A percentile compares a stretch with the other conserved stretches of the same genome.
These are phyloP conservation scores for Hanseniaspora thailandica DNA, from an alignment of 805 yeast species.

Conservation along the genomic window DNA sequence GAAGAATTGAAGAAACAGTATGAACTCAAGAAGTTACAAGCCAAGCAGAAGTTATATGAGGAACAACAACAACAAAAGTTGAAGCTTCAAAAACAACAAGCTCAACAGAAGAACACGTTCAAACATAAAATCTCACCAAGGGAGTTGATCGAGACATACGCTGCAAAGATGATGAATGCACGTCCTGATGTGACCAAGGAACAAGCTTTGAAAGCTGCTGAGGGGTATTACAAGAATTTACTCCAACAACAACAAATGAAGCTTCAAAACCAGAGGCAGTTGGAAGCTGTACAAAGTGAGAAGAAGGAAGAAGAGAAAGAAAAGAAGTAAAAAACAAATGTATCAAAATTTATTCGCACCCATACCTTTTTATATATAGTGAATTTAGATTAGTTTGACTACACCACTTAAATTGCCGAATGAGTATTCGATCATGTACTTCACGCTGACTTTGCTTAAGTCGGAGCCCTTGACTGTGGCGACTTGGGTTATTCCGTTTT, in stretches of 20 bases:
- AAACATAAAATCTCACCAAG: slow-evolving; percentile 15
- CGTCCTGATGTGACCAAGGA: slow-evolving; percentile 27
- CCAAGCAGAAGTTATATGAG: slow-evolving; percentile 16
- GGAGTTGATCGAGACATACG: slow-evolving; percentile 26
- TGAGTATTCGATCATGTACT: slow-evolving; percentile 7
- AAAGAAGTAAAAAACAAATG: not conserved
- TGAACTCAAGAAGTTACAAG: slow-evolving; percentile 17
- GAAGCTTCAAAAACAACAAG: not conserved
- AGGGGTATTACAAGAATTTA: slow-evolving; percentile 23
- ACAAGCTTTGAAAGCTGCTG: slow-evolving; percentile 28
- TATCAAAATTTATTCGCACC: not conserved
- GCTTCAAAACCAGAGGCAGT: not conserved
- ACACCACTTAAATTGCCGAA: slow-evolving; percentile 2
- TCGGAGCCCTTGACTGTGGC: not conserved
- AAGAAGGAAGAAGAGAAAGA: not conserved
- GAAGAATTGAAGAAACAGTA: slow-evolving; percentile 57
- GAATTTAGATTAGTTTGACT: not conserved
- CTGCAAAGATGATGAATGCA: slow-evolving; percentile 25
- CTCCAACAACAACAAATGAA: slow-evolving; percentile 21
- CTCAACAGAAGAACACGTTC: not conserved
- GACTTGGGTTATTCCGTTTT: slow-evolving; percentile 43
- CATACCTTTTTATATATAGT: not conserved
- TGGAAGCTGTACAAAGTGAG: not conserved
- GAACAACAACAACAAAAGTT: slow-evolving; percentile 16
- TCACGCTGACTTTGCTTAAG: slow-evolving; percentile 24